These are phyloP conservation scores for Corniculantispora saksenae DNA, from an alignment of 2,329 filamentous ascomycete genomes.

Conservation along the genomic window DNA sequence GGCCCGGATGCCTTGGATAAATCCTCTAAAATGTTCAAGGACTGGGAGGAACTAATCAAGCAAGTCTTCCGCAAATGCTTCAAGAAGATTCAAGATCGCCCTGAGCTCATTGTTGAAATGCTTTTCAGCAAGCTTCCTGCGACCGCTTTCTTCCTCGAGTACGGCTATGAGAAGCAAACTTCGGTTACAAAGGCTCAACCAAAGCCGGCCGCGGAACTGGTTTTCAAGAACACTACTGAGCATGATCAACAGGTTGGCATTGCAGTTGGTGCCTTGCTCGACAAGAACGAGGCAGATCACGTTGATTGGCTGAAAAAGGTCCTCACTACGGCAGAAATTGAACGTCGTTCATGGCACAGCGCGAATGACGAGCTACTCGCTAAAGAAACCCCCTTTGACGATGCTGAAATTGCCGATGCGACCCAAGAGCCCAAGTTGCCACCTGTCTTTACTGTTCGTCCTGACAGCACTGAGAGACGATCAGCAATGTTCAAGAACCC, in stretches of 20 bases:
- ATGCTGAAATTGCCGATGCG: conserved; percentile 31
- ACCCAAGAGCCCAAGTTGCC: conserved; percentile 31
- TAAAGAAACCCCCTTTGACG: conserved; percentile 36
- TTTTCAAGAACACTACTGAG: conserved; percentile 73
- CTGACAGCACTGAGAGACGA: conserved; percentile 66
- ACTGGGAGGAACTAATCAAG: conserved; percentile 88
- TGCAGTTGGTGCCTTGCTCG: conserved; percentile 75
- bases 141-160: conserved; percentile 85
- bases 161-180: conserved; percentile 84
- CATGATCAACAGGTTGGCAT: conserved; percentile 74
- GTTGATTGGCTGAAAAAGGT: conserved; percentile 81
- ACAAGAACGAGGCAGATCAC: conserved; percentile 74
- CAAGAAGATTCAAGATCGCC: conserved; percentile 82
- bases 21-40: conserved; percentile 67
- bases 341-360: conserved; percentile 77
- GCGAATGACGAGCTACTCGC: conserved; percentile 61
- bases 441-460: conserved; percentile 49
- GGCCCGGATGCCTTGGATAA: conserved; percentile 76
- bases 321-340: conserved; percentile 66
- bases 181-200: conserved; percentile 61
- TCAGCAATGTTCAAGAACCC: conserved; percentile 86
- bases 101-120: conserved; percentile 85
- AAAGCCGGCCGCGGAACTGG: conserved; percentile 75
- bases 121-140: conserved; percentile 88
- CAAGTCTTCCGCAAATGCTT: conserved; percentile 81